Percentiles rank a stretch among this genome's conserved stretches.
Conservation (phyloP, 208 protist species). For the Wallacemonas sp. region DNA sequence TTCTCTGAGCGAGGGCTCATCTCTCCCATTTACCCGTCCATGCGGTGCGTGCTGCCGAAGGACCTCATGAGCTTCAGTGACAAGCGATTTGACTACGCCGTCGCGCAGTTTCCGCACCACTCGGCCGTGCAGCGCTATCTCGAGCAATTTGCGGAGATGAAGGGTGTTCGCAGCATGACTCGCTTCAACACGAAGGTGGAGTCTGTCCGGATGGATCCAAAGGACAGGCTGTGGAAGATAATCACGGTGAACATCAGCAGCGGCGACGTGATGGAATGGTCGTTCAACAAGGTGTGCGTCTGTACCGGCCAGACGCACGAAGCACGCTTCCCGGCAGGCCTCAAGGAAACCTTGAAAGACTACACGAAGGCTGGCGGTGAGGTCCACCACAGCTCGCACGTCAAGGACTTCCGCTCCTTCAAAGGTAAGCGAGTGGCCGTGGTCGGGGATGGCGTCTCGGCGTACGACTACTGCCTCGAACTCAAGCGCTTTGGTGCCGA, state of each 20-base stretch:
- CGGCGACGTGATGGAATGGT: slow-evolving; percentile 88
- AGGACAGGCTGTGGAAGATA: slow-evolving; percentile 58
- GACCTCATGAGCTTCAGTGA: slow-evolving; percentile 87
- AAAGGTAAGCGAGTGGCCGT: slow-evolving; percentile 73
- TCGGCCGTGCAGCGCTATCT: slow-evolving; percentile 79
- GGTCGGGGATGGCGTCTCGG: slow-evolving; percentile 77
- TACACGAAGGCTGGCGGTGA: slow-evolving; percentile 64
- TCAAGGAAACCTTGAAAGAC: slow-evolving; percentile 35
- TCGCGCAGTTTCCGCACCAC: slow-evolving; percentile 86
- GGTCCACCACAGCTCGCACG: slow-evolving; percentile 76
- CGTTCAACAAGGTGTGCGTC: slow-evolving; percentile 84
- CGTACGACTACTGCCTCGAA: slow-evolving; percentile 79
- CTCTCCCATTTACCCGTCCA: slow-evolving; percentile 77
- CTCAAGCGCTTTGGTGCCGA: slow-evolving; percentile 62
- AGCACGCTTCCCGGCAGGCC: slow-evolving; percentile 53
- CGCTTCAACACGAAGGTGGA: slow-evolving; percentile 90
- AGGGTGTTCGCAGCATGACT: slow-evolving; percentile 64
- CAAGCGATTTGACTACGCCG: slow-evolving; percentile 75
- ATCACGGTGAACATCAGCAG: slow-evolving; percentile 87
- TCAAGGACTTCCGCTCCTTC: slow-evolving; percentile 86
- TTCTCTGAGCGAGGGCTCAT: slow-evolving; percentile 68
- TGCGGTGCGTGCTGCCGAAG: slow-evolving; percentile 85
- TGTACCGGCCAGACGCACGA: slow-evolving; percentile 86
- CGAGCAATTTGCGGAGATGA: slow-evolving; percentile 58
- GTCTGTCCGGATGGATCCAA: slow-evolving; percentile 56